Evolutionary conservation across 2,329 filamentous ascomycete species (phyloP), one percentile per base, ranked within the genome.

Genomic region (Xylariales sp.): DNA sequence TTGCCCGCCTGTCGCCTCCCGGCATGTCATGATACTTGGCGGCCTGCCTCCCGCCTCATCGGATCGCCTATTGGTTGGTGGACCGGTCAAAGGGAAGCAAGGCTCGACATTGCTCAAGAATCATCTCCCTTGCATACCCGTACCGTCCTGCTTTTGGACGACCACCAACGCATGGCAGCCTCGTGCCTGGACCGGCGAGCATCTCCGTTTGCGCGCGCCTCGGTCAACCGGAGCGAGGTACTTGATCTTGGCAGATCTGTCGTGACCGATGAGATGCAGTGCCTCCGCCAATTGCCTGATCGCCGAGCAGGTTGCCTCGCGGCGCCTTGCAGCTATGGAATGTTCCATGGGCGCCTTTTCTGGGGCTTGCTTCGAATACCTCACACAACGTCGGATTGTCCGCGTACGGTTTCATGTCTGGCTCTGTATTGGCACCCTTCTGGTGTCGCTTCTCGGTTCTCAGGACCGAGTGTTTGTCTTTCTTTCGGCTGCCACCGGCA

Each of bases 11-110:
- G 34, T 22, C 10, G 20, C 16, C 20, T 8, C 12, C 20, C 34
- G 20, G 34, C 8, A 20, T 6, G 34, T 22, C 21, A 22, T 37
- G 34, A 10, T 11, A 27, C 21, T 16, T 16, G 34, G 12, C 34
- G 19, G 36, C 24, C 36, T 19, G 27, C 2, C 25, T 19, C 25
- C 36, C 24, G 36, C 36, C 36, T 31, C 15, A 18, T n/a, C 25
- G 25, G 24, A 39, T 8, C 18, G 36, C 22, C 36, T 12, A 11
- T 14, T 39, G 36, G 24, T 21, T 39, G 36, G 36, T 29, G 24
- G 24, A 9, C 32, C 14, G 18, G n/a, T 9, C 15, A 35, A 11
- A n/a, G 5, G 12, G 5, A 14, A 37, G 20, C 34, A 24, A 6
- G 5, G 5, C 10, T 14, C 21, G 11, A 22, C 10, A 10, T n/a